phyloP scores from a whole-genome alignment of 805 yeast species.

The Candida anglica region DNA sequence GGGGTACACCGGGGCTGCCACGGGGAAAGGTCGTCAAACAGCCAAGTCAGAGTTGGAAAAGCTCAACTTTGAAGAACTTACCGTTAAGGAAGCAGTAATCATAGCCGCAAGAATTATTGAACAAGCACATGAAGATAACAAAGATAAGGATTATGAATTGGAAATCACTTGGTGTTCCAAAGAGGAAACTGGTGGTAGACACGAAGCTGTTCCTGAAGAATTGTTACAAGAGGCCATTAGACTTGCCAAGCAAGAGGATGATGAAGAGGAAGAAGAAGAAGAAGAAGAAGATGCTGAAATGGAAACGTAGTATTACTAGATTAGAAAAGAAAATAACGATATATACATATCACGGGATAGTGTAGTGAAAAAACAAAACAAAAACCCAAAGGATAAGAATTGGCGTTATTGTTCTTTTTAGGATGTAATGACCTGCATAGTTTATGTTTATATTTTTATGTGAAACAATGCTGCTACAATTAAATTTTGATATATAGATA shows the following conservation, averaged over 20 bases:
- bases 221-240: slow-evolving; percentile 78
- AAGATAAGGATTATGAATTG: slow-evolving; percentile 94
- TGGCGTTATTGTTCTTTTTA: too few relatives aligned
- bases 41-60: slow-evolving; percentile 97
- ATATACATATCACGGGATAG: background rate
- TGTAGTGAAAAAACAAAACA: too few relatives aligned
- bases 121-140: slow-evolving; percentile 94
- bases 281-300: slow-evolving; percentile 39
- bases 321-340: background rate
- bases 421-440: too few relatives aligned
- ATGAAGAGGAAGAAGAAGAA: slow-evolving; percentile 67
- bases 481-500: too few relatives aligned
- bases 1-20: slow-evolving; percentile 97
- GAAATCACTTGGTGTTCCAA: slow-evolving; percentile 82
- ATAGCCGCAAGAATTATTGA: slow-evolving; percentile 93
- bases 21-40: slow-evolving; percentile 98
- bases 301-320: slow-evolving; percentile 3
- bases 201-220: slow-evolving; percentile 75
- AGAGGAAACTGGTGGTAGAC: slow-evolving; percentile 74
- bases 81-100: slow-evolving; percentile 80
- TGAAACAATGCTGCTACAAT: too few relatives aligned
- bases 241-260: slow-evolving; percentile 78
- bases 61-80: slow-evolving; percentile 64
- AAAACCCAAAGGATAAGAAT: too few relatives aligned
- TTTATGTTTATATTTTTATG: too few relatives aligned